A percentile compares a stretch with the other conserved stretches of the same genome.
Evolutionary conservation across 192 early-diverging fungal species (phyloP).

Genomic region (Gamsiella multidivaricata): DNA sequence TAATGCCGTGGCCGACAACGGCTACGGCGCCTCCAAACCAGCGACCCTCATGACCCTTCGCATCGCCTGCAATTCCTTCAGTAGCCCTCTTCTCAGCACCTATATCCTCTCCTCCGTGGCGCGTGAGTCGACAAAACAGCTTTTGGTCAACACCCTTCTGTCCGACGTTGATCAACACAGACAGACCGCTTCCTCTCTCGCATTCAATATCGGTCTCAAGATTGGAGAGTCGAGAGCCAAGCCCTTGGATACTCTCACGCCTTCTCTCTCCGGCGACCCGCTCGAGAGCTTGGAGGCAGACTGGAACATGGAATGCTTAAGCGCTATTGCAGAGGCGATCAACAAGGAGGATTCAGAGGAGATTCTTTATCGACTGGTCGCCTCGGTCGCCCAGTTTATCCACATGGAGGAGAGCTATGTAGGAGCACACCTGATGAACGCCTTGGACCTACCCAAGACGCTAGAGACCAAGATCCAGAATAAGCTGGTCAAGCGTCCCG

Average conservation of each 20-base stretch:
- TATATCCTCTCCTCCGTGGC: slow-evolving; percentile 56
- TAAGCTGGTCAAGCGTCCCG: slow-evolving; percentile 17
- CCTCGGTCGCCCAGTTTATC: slow-evolving; percentile 47
- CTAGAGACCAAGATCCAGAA: slow-evolving; percentile 21
- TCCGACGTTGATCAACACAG: slow-evolving; percentile 63
- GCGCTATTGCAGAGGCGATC: slow-evolving; percentile 72
- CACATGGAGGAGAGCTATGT: slow-evolving; percentile 32
- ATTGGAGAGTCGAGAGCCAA: slow-evolving; percentile 59
- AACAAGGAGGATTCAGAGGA: slow-evolving; percentile 68
- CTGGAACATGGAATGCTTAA: slow-evolving; percentile 75
- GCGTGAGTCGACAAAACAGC: slow-evolving; percentile 64
- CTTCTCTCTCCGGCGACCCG: slow-evolving; percentile 43
- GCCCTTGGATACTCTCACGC: slow-evolving; percentile 27
- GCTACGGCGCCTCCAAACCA: slow-evolving; percentile 58
- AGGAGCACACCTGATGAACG: slow-evolving; percentile 35
- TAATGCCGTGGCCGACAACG: slow-evolving; percentile 20
- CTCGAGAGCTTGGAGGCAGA: slow-evolving; percentile 66
- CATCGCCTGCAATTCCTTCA: slow-evolving; percentile 73
- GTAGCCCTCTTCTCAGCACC: slow-evolving; percentile 47
- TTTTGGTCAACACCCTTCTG: slow-evolving; percentile 71
- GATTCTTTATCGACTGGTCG: slow-evolving; percentile 54
- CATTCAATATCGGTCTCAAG: slow-evolving; percentile 72
- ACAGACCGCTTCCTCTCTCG: slow-evolving; percentile 72
- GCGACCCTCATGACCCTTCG: slow-evolving; percentile 70
- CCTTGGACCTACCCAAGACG: slow-evolving; percentile 27